Evolutionary conservation across 345 rosid species (phyloP).

Genomic region (Camelina laxa): DNA sequence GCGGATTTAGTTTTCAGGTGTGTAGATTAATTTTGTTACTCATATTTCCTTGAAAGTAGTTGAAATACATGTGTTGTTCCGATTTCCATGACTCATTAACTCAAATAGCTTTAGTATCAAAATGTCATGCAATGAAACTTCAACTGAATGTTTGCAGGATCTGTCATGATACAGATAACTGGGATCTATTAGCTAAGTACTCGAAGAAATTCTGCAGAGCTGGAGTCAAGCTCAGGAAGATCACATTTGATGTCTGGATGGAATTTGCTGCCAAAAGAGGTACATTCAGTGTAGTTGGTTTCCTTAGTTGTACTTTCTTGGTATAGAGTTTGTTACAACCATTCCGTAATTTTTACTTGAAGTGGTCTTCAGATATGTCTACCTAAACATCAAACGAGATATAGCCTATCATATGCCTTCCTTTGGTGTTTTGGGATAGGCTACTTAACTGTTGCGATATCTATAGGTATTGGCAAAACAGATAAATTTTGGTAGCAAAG

Average conservation of each 20-base stretch:
- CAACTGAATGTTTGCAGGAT: constrained; percentile 58
- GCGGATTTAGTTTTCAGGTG: constrained; percentile 86
- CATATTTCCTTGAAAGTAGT: not conserved
- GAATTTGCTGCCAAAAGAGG: constrained; percentile 80
- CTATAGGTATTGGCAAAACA: not conserved
- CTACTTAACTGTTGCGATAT: not conserved
- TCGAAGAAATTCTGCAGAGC: constrained; percentile 65
- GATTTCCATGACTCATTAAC: not conserved
- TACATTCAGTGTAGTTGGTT: constrained; percentile 30
- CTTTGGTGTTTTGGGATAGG: not conserved
- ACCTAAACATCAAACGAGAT: not conserved
- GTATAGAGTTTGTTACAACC: not conserved
- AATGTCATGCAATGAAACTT: constrained; percentile 28
- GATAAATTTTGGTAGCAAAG: not conserved
- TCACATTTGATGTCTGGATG: constrained; percentile 85
- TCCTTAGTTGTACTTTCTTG: not conserved
- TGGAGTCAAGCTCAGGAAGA: constrained; percentile 70
- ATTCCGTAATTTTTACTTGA: constrained; percentile 4
- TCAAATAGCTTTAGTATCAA: not conserved
- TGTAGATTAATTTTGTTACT: not conserved
- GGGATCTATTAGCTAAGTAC: constrained; percentile 74
- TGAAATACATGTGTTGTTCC: not conserved
- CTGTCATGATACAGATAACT: constrained; percentile 65
- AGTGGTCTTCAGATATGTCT: constrained; percentile 9
- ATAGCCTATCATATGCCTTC: not conserved